Conservation (phyloP, 1,284 basidiomycete genomes). For the Naganishia liquefaciens region DNA sequence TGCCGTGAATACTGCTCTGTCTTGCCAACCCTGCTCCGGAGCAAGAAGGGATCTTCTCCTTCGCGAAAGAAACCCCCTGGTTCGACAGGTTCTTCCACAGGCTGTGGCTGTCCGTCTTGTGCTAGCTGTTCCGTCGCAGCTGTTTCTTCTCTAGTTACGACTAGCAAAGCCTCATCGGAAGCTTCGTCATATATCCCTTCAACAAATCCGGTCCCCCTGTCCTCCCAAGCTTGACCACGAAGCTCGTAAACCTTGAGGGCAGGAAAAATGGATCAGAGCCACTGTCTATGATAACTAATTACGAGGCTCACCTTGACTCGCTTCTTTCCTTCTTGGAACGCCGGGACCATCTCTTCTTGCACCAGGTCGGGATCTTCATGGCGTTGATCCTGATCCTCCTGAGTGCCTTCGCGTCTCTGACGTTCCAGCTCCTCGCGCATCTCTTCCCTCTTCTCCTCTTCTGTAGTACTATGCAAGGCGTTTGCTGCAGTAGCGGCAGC, state of each 20-base stretch:
- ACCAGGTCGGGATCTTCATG: conserved; percentile 20
- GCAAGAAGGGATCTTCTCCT: conserved; percentile 33
- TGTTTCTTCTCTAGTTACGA: conserved; percentile 77
- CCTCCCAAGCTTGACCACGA: conserved; percentile 81
- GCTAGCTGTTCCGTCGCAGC: conserved; percentile 54
- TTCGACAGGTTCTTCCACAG: conserved; percentile 33
- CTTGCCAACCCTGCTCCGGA: conserved; percentile 44
- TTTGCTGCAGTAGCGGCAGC: background rate
- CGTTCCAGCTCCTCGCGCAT: background rate
- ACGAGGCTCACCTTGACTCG: conserved; percentile 43
- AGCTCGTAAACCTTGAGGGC: conserved; percentile 81
- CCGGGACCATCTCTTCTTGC: conserved; percentile 21
- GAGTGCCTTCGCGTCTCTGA: background rate
- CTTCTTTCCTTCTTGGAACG: conserved; percentile 34
- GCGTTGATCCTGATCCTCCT: conserved; percentile 9
- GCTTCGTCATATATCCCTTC: conserved; percentile 80
- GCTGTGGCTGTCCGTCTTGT: conserved; percentile 29
- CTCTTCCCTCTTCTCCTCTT: background rate
- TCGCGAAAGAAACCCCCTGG: conserved; percentile 51
- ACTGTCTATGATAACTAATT: background rate
- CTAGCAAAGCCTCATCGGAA: conserved; percentile 73
- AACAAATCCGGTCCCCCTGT: conserved; percentile 91
- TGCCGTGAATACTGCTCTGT: conserved; percentile 89
- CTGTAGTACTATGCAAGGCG: background rate
- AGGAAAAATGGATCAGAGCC: background rate